Conservation (phyloP, 1,284 basidiomycete species). For the Cryptococcus sp. region DNA sequence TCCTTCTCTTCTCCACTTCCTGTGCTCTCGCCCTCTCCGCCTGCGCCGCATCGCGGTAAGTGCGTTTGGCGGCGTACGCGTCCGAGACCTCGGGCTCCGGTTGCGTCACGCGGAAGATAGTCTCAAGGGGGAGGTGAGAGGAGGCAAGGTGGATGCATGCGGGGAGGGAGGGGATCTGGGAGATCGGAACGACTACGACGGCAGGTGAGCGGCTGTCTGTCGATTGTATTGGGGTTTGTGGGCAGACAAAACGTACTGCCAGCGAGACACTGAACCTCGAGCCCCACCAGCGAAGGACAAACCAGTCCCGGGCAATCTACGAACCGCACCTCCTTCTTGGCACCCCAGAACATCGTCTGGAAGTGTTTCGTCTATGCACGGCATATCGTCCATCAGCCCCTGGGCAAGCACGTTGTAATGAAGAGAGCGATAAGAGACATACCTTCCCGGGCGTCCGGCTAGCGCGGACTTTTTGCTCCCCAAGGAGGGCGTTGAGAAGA, state of each 20-base stretch:
- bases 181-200: conserved; percentile 74
- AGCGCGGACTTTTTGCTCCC: conserved; percentile 72
- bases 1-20: conserved; percentile 63
- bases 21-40: conserved; percentile 53
- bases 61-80: conserved; percentile 33
- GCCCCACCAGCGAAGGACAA: conserved; percentile 69
- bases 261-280: conserved; percentile 68
- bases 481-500: conserved; percentile 83
- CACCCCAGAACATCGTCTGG: conserved; percentile 77
- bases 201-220: not conserved
- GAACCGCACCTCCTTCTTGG: conserved; percentile 67
- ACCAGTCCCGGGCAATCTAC: conserved; percentile 84
- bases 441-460: conserved; percentile 85
- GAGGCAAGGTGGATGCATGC: conserved; percentile 69
- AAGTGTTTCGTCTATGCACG: conserved; percentile 79
- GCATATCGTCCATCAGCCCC: not conserved
- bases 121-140: conserved; percentile 71
- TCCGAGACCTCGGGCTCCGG: conserved; percentile 47
- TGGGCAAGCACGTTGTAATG: no score
- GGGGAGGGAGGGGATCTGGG: conserved; percentile 74
- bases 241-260: conserved; percentile 23
- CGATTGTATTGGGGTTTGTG: not conserved
- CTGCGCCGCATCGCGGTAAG: conserved; percentile 48
- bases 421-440: conserved; percentile 15
- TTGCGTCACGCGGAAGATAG: conserved; percentile 58